These are phyloP conservation scores for Acer campestre DNA, from an alignment of 345 rosid species.

Conservation along the genomic window DNA sequence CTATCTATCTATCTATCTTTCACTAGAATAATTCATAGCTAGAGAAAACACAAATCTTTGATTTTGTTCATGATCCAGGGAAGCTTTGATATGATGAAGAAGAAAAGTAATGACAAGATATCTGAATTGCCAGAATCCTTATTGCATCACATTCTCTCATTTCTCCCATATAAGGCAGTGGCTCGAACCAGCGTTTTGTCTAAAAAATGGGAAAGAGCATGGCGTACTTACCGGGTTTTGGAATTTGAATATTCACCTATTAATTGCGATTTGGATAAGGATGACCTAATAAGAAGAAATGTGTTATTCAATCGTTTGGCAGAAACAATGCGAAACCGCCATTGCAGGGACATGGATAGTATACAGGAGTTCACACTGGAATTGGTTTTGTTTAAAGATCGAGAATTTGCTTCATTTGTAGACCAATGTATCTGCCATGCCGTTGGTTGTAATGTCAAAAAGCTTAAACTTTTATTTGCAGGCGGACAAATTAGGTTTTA, in stretches of 20 bases:
- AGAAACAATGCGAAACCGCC: not conserved
- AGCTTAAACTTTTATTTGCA: not conserved
- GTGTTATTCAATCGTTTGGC: not conserved
- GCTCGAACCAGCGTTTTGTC: slow-evolving; percentile 5
- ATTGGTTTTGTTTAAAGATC: not conserved
- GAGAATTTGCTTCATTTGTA: not conserved
- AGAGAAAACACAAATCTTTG: no score
- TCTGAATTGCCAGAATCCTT: slow-evolving; percentile 13
- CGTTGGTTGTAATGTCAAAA: slow-evolving; percentile 1
- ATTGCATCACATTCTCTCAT: not conserved
- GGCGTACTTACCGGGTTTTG: not conserved
- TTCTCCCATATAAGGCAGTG: not conserved
- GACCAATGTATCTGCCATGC: not conserved
- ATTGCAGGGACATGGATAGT: not conserved
- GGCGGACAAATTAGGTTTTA: not conserved
- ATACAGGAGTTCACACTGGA: not conserved
- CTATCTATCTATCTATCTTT: no score
- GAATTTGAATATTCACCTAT: not conserved
- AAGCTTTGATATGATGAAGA: not conserved
- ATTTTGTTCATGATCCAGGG: not conserved
- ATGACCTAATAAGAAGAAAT: not conserved
- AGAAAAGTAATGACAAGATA: not conserved
- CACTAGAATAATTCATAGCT: no score
- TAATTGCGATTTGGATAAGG: not conserved
- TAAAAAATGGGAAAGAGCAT: not conserved